Percentiles rank a stretch among this genome's conserved stretches.
Evolutionary conservation across 1,284 basidiomycete genomes (phyloP).

Genomic region (Trametes sp.): DNA sequence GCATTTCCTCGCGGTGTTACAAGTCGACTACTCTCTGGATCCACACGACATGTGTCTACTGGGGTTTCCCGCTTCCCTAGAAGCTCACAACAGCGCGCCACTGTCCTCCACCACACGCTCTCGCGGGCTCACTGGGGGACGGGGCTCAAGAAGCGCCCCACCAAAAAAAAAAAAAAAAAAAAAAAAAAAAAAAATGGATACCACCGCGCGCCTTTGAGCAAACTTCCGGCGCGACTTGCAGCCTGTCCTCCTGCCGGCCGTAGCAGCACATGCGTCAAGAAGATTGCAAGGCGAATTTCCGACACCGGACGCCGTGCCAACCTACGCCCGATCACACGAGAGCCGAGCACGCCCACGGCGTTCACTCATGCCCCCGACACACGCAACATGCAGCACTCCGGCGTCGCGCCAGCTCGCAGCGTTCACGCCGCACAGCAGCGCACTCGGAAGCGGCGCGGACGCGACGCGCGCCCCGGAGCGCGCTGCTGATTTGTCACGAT

Average conservation of each 20-base stretch:
- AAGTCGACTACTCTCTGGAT: not conserved
- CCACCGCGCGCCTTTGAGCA: no score
- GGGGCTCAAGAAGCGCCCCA: conserved; percentile 8
- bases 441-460: not conserved
- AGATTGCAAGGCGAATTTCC: no score
- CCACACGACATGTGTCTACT: no score
- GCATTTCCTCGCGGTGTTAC: conserved; percentile 22
- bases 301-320: not conserved
- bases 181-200: no score
- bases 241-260: no score
- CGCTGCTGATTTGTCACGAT: conserved; percentile 19
- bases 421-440: not conserved
- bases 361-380: not conserved
- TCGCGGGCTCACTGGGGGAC: not conserved
- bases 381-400: not conserved
- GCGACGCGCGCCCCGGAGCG: conserved; percentile 17
- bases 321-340: not conserved
- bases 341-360: not conserved
- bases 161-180: conserved; percentile 24
- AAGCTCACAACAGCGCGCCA: conserved; percentile 5
- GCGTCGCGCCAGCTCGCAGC: not conserved
- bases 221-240: no score
- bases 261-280: no score
- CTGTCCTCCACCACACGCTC: conserved; percentile 3
- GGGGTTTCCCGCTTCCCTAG: not conserved